Evolutionary conservation across 371 early-diverging fungal species (phyloP).

Genomic region (Encephalitozoon intestinalis): DNA sequence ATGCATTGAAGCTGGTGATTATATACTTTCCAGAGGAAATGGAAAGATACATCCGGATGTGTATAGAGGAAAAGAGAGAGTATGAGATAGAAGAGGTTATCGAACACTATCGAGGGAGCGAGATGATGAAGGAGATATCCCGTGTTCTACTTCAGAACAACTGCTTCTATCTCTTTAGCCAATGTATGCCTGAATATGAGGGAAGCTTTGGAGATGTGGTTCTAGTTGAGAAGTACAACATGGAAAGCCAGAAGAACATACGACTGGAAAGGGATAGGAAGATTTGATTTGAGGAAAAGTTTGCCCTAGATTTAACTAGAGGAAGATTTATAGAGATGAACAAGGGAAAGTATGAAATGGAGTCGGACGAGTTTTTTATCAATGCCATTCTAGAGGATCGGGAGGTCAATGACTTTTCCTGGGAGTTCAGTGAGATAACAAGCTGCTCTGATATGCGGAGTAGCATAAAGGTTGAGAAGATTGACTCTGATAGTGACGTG

Average conservation of each 20-base stretch:
- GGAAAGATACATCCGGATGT: constrained; percentile 5
- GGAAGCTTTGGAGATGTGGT: not conserved
- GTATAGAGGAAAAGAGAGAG: constrained; percentile 9
- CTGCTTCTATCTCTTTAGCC: constrained; percentile 3
- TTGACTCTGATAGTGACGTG: constrained; percentile 12
- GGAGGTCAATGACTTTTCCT: not conserved
- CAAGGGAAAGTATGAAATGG: constrained; percentile 7
- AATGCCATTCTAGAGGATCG: constrained; percentile 8
- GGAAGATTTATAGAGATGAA: not conserved
- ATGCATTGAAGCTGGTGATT: constrained; percentile 1
- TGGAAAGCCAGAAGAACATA: constrained; percentile 11
- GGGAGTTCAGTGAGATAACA: not conserved
- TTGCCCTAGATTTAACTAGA: not conserved
- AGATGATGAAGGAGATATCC: not conserved
- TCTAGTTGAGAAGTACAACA: constrained; percentile 19
- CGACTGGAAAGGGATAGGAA: not conserved
- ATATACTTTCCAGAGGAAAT: constrained; percentile 6
- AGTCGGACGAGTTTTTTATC: constrained; percentile 23
- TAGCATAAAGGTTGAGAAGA: not conserved
- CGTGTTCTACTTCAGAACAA: not conserved
- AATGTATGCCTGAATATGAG: constrained; percentile 3
- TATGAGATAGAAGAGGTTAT: constrained; percentile 19
- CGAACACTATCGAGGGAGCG: constrained; percentile 1
- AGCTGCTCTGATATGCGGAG: not conserved
- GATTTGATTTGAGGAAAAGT: constrained; percentile 1